Base-by-base conservation (phyloP, 192 early-diverging fungal genomes). In the Cladochytrium replicatum region DNA sequence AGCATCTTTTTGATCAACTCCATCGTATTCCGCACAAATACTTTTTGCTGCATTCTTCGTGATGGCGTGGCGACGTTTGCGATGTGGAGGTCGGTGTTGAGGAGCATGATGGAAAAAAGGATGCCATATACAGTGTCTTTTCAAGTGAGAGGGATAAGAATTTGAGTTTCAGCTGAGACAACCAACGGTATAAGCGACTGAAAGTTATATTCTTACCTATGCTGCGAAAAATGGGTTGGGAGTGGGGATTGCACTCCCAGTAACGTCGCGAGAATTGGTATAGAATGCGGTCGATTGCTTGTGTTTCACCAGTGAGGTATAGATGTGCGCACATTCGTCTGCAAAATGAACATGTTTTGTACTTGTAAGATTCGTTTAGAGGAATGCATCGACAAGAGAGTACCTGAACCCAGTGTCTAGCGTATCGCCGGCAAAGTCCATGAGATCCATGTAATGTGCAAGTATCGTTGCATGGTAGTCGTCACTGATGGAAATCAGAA, bases 31-130 rank as follows among this genome's bases (percentile, higher is more conserved):
- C n/a, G n/a, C n/a, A n/a, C n/a, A n/a, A n/a, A n/a, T n/a, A n/a
- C 31, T 79, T 79, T 23, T 77, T 72, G 28, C 72, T 68, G 41
- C 52, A 79, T 48, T 85, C n/a, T n/a, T n/a, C n/a, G n/a, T n/a
- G n/a, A n/a, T n/a, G n/a, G 81, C 6, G 46, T 43, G 7, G 40
- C 52, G 6, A 64, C 50, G 34, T 65, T 72, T n/a, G 87, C 89
- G 44, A 91, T 78, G 55, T 94, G 87, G 43, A 93, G 61, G 61
- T 97, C 93, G 2, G 93, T 97, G 64, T 94, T 94, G 3, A 97
- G 72, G 38, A 97, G 58, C 51, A 97, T 60, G 4, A 91, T 55
- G 7, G 89, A 91, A 57, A 89, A 92, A 0, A 84, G 71, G 38
- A 92, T 77, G 15, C 85, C 87, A 53, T 97, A 84, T 0, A 91